These are phyloP conservation scores for Kodamaea lidongshanica DNA, from an alignment of 805 yeast species.

Conservation along the genomic window DNA sequence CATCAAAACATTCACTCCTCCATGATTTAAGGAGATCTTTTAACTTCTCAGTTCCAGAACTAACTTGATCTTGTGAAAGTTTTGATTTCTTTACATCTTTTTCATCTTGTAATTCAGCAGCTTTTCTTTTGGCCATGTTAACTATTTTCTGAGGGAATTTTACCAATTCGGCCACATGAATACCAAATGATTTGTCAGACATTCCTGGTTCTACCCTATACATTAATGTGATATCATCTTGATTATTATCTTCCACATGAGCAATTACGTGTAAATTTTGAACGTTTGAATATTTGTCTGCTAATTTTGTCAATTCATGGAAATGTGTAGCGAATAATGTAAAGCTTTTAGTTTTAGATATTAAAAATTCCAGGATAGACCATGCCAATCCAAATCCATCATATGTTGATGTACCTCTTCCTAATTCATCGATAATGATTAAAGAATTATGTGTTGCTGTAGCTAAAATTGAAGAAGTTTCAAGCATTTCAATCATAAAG, in stretches of 20 bases:
- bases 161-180: slow-evolving; percentile 94
- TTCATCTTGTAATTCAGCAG: slow-evolving; percentile 71
- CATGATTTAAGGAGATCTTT: slow-evolving; percentile 48
- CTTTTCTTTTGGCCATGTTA: slow-evolving; percentile 92
- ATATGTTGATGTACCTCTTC: slow-evolving; percentile 84
- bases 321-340: slow-evolving; percentile 95
- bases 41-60: slow-evolving; percentile 46
- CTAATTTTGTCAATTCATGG: slow-evolving; percentile 84
- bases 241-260: slow-evolving; percentile 54
- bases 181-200: slow-evolving; percentile 93
- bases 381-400: slow-evolving; percentile 98
- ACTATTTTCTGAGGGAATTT: slow-evolving; percentile 87
- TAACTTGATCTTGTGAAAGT: slow-evolving; percentile 47
- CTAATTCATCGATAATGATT: slow-evolving; percentile 89
- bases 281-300: slow-evolving; percentile 59
- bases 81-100: slow-evolving; percentile 45
- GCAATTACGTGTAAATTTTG: slow-evolving; percentile 90
- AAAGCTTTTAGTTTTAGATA: slow-evolving; percentile 65
- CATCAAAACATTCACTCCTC: slow-evolving; percentile 40
- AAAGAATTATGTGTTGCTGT: slow-evolving; percentile 74
- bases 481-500: slow-evolving; percentile 94
- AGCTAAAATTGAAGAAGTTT: slow-evolving; percentile 79
- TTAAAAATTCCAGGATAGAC: slow-evolving; percentile 86
- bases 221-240: slow-evolving; percentile 71
- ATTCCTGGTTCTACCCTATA: slow-evolving; percentile 97